Conservation (phyloP, 257 asterid species). For the Przewalskia tangutica region DNA sequence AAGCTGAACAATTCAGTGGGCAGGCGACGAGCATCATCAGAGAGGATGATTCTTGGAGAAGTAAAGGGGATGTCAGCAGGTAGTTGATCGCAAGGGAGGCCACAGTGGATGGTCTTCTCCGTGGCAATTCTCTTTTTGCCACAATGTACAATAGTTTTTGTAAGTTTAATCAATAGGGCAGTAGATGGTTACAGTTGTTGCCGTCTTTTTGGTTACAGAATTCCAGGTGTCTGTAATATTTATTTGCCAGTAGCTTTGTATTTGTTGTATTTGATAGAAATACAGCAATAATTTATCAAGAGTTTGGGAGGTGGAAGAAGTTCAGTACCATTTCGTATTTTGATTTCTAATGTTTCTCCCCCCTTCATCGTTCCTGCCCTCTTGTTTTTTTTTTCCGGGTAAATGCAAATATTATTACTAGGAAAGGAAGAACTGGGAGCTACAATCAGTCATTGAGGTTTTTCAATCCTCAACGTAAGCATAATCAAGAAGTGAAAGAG, state of each 20-base stretch:
- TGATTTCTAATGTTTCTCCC: no score
- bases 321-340: background rate
- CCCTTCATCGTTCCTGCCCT: no score
- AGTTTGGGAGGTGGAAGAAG: conserved; percentile 18
- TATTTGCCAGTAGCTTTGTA: conserved; percentile 52
- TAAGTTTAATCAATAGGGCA: conserved; percentile 38
- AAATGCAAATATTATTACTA: no score
- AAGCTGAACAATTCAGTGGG: conserved; percentile 42
- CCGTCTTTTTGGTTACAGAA: conserved; percentile 25
- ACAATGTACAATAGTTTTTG: conserved; percentile 53
- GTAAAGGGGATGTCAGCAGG: conserved; percentile 75
- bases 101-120: conserved; percentile 15
- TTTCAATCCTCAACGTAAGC: no score
- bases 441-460: no score
- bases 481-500: no score
- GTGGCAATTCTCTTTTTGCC: conserved; percentile 39
- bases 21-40: conserved; percentile 32
- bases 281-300: conserved; percentile 58
- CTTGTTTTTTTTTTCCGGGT: background rate
- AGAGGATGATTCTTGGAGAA: conserved; percentile 65
- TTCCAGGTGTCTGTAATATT: conserved; percentile 52
- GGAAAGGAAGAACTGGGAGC: no score
- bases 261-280: conserved; percentile 78
- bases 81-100: conserved; percentile 30
- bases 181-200: conserved; percentile 23